These are phyloP conservation scores for Porphyra umbilicalis DNA, from an alignment of 31 red algal species.

Conservation along the genomic window DNA sequence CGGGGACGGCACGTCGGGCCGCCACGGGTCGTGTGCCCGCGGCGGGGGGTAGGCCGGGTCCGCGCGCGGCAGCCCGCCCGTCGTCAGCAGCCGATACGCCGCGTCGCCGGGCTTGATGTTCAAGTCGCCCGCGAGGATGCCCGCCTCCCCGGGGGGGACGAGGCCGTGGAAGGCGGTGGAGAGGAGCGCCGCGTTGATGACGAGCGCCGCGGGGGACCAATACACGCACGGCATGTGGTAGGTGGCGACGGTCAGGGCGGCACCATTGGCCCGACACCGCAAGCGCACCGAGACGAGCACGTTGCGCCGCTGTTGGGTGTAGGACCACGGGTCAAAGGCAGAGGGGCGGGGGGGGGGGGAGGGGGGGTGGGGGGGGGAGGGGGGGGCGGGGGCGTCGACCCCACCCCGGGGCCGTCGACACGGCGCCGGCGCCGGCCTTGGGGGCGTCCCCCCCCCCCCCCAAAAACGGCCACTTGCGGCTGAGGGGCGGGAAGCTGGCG, in stretches of 20 bases:
- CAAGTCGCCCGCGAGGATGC: constrained; percentile 67
- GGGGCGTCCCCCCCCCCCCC: not conserved
- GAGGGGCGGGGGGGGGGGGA: not conserved
- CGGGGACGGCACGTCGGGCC: constrained; percentile 36
- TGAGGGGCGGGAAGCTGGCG: not conserved
- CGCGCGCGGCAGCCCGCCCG: constrained; percentile 33
- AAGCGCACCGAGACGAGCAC: constrained; percentile 54
- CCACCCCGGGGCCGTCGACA: not conserved
- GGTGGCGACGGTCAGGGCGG: constrained; percentile 48
- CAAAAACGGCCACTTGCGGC: not conserved
- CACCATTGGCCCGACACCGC: constrained; percentile 48
- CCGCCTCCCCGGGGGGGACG: constrained; percentile 34
- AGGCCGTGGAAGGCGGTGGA: constrained; percentile 49
- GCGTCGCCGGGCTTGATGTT: constrained; percentile 73
- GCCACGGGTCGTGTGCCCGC: constrained; percentile 10
- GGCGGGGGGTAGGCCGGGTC: constrained; percentile 3
- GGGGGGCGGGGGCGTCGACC: constrained; percentile 5
- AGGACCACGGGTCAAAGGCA: constrained; percentile 39
- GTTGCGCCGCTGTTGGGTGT: constrained; percentile 47
- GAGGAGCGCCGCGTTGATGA: constrained; percentile 63
- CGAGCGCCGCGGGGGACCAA: constrained; percentile 66
- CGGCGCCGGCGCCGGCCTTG: not conserved
- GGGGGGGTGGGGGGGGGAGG: constrained; percentile 10
- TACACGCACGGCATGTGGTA: constrained; percentile 90
- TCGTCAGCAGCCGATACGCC: constrained; percentile 59